Evolutionary conservation across 371 early-diverging fungal species (phyloP), one percentile per base, ranked within the genome.

Genomic region (Scutellospora calospora): DNA sequence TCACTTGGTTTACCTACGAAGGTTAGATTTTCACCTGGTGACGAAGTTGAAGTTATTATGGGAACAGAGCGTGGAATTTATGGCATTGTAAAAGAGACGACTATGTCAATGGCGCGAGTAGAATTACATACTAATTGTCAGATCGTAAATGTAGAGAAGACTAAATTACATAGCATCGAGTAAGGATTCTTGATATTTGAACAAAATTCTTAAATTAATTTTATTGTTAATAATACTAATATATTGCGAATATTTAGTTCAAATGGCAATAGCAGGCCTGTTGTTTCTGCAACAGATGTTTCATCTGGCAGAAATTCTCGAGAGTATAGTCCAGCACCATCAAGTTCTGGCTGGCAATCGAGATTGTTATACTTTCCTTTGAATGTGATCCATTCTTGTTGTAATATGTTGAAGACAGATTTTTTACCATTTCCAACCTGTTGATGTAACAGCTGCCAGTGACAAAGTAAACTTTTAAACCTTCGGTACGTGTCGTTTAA

Each of bases 71-170:
- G 93, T 71, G 93, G 95, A 71, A 88, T 94, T 29, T 86, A 88
- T 45, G 99, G 99, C 82, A 87, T 98, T 71, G 97, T 99, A 45
- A 98, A 98, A 83, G 98, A 98, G 71, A 89, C 94, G 0, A 91
- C 92, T 0, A 93, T 90, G 79, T 87, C 86, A 9, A 90, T 89
- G 79, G 97, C 94, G 0, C 91, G 98, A 54, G 95, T 99, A 3
- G 98, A 99, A 86, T 90, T 99, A 33, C 98, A 97, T 85, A 96
- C 98, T 22, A 97, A 95, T 82, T 90, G 91, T 45, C 92, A 92
- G 52, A 88, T 94, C 41, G 89, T 98, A 63, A 91, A 86, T 38
- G 91, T 98, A 20, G 93, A 94, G 59, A 92, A 92, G 80, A 89
- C 91, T 73, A 94, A 93, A 80, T 85, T 96, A 35, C 87, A 89